Evolutionary conservation across 371 early-diverging fungal species (phyloP).

Genomic region (Mortierella sp.): DNA sequence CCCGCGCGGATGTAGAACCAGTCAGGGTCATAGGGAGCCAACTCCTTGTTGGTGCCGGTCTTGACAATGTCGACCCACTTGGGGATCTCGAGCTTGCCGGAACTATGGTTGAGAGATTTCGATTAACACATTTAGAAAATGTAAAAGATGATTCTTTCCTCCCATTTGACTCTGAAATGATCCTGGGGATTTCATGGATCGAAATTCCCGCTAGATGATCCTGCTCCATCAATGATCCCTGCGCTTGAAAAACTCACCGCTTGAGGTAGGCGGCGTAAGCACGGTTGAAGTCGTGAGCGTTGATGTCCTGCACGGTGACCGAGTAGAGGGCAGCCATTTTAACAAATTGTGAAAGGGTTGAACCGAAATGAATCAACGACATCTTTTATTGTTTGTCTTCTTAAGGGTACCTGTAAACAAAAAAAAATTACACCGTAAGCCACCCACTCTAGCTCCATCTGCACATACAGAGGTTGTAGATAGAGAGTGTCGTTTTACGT

Average conservation of each 20-base stretch:
- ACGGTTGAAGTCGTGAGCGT: constrained; percentile 91
- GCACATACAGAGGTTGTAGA: too few relatives aligned
- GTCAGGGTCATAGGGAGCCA: constrained; percentile 97
- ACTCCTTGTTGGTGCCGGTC: constrained; percentile 96
- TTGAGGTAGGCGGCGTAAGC: constrained; percentile 96
- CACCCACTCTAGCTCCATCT: too few relatives aligned
- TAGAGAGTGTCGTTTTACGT: too few relatives aligned
- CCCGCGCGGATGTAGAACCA: constrained; percentile 99
- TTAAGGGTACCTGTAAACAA: neutral
- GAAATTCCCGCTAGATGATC: neutral
- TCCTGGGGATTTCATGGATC: neutral
- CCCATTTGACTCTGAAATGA: neutral
- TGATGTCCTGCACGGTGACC: constrained; percentile 97
- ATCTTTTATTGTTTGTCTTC: neutral
- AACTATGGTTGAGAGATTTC: constrained; percentile 92
- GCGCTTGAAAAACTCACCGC: constrained; percentile 30
- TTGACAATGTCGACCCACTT: constrained; percentile 99
- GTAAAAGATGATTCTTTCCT: constrained; percentile 21
- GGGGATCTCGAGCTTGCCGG: constrained; percentile 98
- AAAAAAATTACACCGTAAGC: constrained; percentile 6
- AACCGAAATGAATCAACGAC: constrained; percentile 6
- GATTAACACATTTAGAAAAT: constrained; percentile 60
- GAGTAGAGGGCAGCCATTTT: constrained; percentile 53
- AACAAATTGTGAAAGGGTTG: constrained; percentile 40
- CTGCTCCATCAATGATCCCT: constrained; percentile 2